Evolutionary conservation across 78 protist species (phyloP), one percentile per base, ranked within the genome.

Genomic region (Dictyostelium brefeldianum): DNA sequence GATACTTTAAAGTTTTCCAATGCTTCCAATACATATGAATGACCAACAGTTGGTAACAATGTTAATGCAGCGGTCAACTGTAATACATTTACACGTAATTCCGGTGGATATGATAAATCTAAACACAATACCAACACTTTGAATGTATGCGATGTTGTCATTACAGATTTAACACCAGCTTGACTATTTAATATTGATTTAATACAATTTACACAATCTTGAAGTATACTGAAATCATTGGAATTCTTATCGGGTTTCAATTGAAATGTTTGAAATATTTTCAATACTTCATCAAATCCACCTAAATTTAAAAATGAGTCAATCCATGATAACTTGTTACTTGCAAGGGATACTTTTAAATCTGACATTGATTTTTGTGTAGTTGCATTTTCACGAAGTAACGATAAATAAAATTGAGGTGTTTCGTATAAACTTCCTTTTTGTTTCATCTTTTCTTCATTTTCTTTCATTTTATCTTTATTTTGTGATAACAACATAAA

Each of bases 71-170:
- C 83, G 20, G 84, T 77, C 18, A 87, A 67, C 51, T 80, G 74
- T 27, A 87, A 54, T 18, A 87, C 70, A 1, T 43, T 0, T 47
- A 50, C 62, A 51, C 93, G 67, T 10, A 87, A 29, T 22, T 87
- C 93, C 7, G 78, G 51, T 78, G 93, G 93, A 77, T 87, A 87
- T 9, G 29, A 10, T n/a, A 36, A 31, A 64, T 87, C 93, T 29
- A 87, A 65, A 87, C 93, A 87, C 31, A 87, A 51, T 17, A 77
- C 70, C 79, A 87, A 77, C n/a, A 87, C 31, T 36, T 87, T 87
- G 29, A 87, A 78, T 62, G 93, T 87, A 51, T 87, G 93, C 31
- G 93, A 87, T 64, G 93, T 87, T 46, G 93, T 67, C 93, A 87
- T 87, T 3, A 87, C 93, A 12, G 75, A 48, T 47, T 87, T 87